Evolutionary conservation across 2,329 filamentous ascomycete genomes (phyloP).

Genomic region (Penicillium glabrum): DNA sequence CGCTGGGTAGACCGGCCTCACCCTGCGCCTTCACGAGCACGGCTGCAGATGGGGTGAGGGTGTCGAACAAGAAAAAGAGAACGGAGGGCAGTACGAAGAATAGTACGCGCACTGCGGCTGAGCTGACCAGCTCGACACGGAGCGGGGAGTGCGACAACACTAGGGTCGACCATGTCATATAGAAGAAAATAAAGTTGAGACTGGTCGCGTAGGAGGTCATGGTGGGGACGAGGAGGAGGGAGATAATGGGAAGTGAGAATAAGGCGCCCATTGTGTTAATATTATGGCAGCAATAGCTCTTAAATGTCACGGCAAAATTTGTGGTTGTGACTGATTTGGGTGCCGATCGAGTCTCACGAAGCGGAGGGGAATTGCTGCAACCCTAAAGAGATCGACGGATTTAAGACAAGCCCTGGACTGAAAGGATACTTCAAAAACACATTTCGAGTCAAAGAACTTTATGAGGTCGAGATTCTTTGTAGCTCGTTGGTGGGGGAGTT

Average conservation of each 20-base stretch:
- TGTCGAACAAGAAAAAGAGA: slow-evolving; percentile 71
- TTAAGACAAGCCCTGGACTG: neutral
- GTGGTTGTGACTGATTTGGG: neutral
- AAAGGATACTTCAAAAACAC: neutral
- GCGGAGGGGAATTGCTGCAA: neutral
- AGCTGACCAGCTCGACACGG: slow-evolving; percentile 71
- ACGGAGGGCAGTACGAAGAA: slow-evolving; percentile 74
- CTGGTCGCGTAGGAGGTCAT: slow-evolving; percentile 72
- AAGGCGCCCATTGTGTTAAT: slow-evolving; percentile 55
- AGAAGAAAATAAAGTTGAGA: slow-evolving; percentile 84
- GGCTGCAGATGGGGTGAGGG: slow-evolving; percentile 66
- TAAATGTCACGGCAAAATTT: neutral
- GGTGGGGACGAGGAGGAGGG: slow-evolving; percentile 28
- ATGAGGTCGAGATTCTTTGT: neutral
- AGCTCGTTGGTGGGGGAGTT: neutral
- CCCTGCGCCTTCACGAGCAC: slow-evolving; percentile 69
- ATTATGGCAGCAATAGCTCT: neutral
- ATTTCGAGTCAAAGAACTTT: neutral
- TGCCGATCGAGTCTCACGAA: neutral
- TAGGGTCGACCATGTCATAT: slow-evolving; percentile 84
- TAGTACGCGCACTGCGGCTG: slow-evolving; percentile 64
- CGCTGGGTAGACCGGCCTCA: slow-evolving; percentile 48
- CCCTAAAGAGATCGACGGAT: neutral
- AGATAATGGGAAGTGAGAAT: slow-evolving; percentile 31
- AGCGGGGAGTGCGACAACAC: slow-evolving; percentile 74